Evolutionary conservation across 257 asterid genomes (phyloP), one percentile per base, ranked within the genome.

Genomic region (Nemophila menziesii): DNA sequence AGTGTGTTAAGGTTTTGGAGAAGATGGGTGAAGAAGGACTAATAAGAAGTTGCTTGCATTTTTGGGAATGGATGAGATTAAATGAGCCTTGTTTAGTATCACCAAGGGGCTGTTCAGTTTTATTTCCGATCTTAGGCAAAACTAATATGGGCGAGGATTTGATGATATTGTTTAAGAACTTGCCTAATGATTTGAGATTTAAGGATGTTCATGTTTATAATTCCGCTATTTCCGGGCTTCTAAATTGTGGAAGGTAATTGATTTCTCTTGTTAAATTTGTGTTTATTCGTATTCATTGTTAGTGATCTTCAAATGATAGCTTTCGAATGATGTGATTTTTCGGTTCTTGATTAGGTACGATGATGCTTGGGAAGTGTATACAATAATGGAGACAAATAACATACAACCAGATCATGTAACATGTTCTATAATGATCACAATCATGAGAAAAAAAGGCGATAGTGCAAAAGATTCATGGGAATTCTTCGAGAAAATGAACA

Each of bases 61-160:
- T 90, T 34, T 85, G 74, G 18, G 96, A 90, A 61, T 90, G 98
- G 98, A 85, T 85, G 92, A 77, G 96, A 16, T 53, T 72, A 73
- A 77, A 55, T 13, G 95, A 80, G 64, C 86, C 77, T 33, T 63
- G 70, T 49, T 54, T 85, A 75, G 81, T 81, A 18, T 61, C 93
- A 11, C 93, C 96, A 1, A 64, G 75, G 60, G 72, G 86, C 1
- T 85, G 78, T 61, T 68, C 87, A 0, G 58, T 79, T 66, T 24
- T 85, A 65, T 90, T 85, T 33, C 80, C 87, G 0, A 39, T 57
- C 14, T 58, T 90, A 51, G 98, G 98, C 55, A 63, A 60, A 54
- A 82, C 81, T 10, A 79, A 85, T 44, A 69, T 71, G 69, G 82
- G 93, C 41, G 62, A 57, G 10, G 93, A 70, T 53, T 60, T 90